Conservation (phyloP, 2,329 filamentous ascomycete genomes). For the Penicillium paneum region DNA sequence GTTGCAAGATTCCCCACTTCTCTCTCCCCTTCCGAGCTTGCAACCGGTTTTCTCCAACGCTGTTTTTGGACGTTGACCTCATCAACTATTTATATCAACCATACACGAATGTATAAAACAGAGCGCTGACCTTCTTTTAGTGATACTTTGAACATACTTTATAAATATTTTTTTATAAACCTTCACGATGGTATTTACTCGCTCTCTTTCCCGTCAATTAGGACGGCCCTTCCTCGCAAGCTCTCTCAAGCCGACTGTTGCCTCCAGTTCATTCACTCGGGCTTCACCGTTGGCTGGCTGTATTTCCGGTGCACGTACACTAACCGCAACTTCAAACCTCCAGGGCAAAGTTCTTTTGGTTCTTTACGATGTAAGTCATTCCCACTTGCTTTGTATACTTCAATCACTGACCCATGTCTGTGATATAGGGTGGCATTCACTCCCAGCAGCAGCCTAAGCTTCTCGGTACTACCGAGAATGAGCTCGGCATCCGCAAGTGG, state of each 20-base stretch:
- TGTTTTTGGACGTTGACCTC: constrained; percentile 10
- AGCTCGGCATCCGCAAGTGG: constrained; percentile 96
- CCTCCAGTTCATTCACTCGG: constrained; percentile 25
- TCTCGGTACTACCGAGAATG: constrained; percentile 95
- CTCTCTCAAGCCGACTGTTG: constrained; percentile 27
- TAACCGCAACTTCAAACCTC: constrained; percentile 63
- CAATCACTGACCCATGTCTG: constrained; percentile 5
- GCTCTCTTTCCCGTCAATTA: constrained; percentile 56
- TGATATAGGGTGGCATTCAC: constrained; percentile 67
- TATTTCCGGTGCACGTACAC: constrained; percentile 56
- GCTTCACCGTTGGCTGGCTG: constrained; percentile 41
- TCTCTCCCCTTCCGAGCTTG: constrained; percentile 2
- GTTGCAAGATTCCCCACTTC: constrained; percentile 17
- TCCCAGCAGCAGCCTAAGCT: constrained; percentile 83
- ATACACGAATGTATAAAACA: constrained; percentile 1
- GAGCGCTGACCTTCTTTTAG: constrained; percentile 8
- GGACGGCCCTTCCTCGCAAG: constrained; percentile 53
- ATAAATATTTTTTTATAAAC: constrained; percentile 6
- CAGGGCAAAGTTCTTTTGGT: constrained; percentile 96
- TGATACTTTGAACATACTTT: constrained; percentile 3
- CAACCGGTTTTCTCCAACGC: constrained; percentile 15
- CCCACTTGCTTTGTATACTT: background rate
- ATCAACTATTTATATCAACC: background rate
- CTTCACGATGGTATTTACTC: constrained; percentile 61
- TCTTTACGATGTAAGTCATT: constrained; percentile 74